Conservation (phyloP, 2,329 filamentous ascomycete genomes). For the Colletotrichum horii region DNA sequence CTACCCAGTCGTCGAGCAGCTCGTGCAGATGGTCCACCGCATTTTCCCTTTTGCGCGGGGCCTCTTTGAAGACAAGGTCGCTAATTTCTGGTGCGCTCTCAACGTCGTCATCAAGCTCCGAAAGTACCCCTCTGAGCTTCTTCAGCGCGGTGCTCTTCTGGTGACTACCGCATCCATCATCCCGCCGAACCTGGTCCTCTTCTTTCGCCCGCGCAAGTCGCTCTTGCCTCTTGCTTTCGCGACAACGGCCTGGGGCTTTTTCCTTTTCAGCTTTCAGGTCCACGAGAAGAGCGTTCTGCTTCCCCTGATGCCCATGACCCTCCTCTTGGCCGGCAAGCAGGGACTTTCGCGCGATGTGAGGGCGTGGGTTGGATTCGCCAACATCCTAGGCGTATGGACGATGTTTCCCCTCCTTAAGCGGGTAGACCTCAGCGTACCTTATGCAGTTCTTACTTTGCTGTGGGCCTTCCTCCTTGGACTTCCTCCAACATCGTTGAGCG, state of each 20-base stretch:
- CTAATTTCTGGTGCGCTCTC: slow-evolving; percentile 95
- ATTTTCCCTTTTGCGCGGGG: slow-evolving; percentile 96
- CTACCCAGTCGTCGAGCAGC: slow-evolving; percentile 78
- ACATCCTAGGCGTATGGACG: slow-evolving; percentile 88
- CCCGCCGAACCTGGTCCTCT: slow-evolving; percentile 79
- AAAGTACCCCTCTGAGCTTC: slow-evolving; percentile 69
- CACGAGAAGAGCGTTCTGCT: slow-evolving; percentile 97
- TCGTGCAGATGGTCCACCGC: slow-evolving; percentile 86
- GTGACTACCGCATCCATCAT: slow-evolving; percentile 79
- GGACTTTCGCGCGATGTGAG: slow-evolving; percentile 79
- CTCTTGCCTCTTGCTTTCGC: slow-evolving; percentile 82
- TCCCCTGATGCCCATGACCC: slow-evolving; percentile 90
- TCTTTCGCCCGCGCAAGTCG: slow-evolving; percentile 77
- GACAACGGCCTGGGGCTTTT: slow-evolving; percentile 93
- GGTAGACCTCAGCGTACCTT: slow-evolving; percentile 84
- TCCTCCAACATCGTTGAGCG: slow-evolving; percentile 75
- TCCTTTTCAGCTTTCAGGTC: slow-evolving; percentile 96
- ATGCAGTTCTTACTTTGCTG: slow-evolving; percentile 80
- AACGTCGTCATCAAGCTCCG: slow-evolving; percentile 90
- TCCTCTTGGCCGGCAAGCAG: slow-evolving; percentile 79
- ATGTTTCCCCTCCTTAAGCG: slow-evolving; percentile 89
- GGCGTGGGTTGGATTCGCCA: slow-evolving; percentile 96
- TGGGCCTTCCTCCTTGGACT: slow-evolving; percentile 93
- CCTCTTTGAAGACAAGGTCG: slow-evolving; percentile 97
- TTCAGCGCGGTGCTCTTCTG: slow-evolving; percentile 78